Base-by-base conservation (phyloP, 2,329 filamentous ascomycete genomes). In the Diatrype stigma region DNA sequence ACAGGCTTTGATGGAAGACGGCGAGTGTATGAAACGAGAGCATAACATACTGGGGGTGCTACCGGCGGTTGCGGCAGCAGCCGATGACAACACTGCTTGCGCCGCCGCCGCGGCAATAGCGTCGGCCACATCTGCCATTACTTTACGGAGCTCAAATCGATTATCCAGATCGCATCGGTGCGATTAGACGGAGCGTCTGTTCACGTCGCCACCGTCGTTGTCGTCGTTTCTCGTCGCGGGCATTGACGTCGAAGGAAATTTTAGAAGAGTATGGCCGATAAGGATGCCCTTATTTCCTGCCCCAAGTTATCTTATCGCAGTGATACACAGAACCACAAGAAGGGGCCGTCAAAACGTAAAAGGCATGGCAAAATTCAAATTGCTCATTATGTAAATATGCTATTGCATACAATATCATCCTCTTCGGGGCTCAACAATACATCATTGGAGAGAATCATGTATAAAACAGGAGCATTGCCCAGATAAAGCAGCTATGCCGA, bases 121-220 rank as follows among this genome's bases (percentile, higher is more conserved):
- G 47, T 63, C 63, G 51, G 61, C 63, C 45, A 64, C 62, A 48
- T 64, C 63, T 54, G 63, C 61, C 63, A 65, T 65, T 21, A 47
- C 35, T 63, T 38, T 52, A 47, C 1, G n/a, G 22, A 26, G 45
- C 48, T 47, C 46, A 38, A 45, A n/a, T 49, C 48, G 40, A 51
- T 50, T 48, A 55, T 49, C 48, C 32, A 7, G 48, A 47, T 51
- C 30, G 48, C 52, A 53, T 56, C 26, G 22, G 42, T 35, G 46
- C 50, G 19, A 26, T 23, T 42, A 23, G 14, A 49, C 1, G 8
- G 8, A 4, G 17, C 6, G 8, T 11, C 17, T 2, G 37, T 19
- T 40, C 19, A 12, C 8, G 21, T 3, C n/a, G 40, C 1, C 40
- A n/a, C n/a, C 40, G 16, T 23, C 16, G n/a, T 44, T 19, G 6